These are phyloP conservation scores for Malassezia globosa DNA, from an alignment of 1,284 basidiomycete genomes.

Conservation along the genomic window DNA sequence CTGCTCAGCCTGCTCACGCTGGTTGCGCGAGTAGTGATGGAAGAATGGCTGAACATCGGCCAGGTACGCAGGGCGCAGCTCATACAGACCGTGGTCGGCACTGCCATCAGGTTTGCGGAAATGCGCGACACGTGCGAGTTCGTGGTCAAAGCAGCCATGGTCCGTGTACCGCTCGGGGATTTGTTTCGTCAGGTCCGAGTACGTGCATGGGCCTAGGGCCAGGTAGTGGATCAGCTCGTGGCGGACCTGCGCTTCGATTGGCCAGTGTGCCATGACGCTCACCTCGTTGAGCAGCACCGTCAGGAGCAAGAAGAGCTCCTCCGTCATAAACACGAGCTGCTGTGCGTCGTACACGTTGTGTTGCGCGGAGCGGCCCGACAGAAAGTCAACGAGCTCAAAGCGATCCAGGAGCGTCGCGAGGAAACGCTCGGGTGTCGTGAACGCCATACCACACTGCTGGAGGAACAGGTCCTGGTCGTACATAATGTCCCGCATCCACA, in stretches of 20 bases:
- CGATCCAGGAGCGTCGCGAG: slow-evolving; percentile 79
- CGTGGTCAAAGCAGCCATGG: slow-evolving; percentile 69
- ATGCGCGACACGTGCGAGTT: slow-evolving; percentile 66
- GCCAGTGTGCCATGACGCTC: slow-evolving; percentile 62
- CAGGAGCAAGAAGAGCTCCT: slow-evolving; percentile 79
- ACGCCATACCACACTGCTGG: slow-evolving; percentile 60
- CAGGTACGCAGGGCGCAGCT: slow-evolving; percentile 70
- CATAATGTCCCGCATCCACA: slow-evolving; percentile 76
- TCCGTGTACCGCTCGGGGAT: slow-evolving; percentile 82
- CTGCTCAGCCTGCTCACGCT: slow-evolving; percentile 82
- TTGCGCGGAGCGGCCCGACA: slow-evolving; percentile 51
- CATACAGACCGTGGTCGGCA: slow-evolving; percentile 72
- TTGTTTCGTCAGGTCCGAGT: slow-evolving; percentile 81
- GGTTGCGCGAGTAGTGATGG: slow-evolving; percentile 88
- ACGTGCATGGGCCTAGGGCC: slow-evolving; percentile 73
- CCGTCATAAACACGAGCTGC: slow-evolving; percentile 72
- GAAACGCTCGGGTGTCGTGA: slow-evolving; percentile 67
- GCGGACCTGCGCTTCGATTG: slow-evolving; percentile 59
- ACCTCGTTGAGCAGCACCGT: slow-evolving; percentile 78
- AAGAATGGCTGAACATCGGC: slow-evolving; percentile 91
- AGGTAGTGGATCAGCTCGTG: slow-evolving; percentile 84
- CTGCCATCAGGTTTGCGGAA: slow-evolving; percentile 70
- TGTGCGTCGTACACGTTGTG: slow-evolving; percentile 55
- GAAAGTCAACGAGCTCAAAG: slow-evolving; percentile 70
- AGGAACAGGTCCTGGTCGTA: slow-evolving; percentile 94